Evolutionary conservation across 176 grass and related monocot genomes (phyloP).

Genomic region (barley (Hordeum vulgare)): MorexV3_pseudomolecules_assembly NC_058519.1:68968177-68968676

Average conservation of each 20-base stretch:
- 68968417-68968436: neutral
- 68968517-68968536: neutral
- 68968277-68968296: slow-evolving; percentile 28
- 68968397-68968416: slow-evolving; percentile 34
- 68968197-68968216: neutral
- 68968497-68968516: slow-evolving; percentile 18
- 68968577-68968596: neutral
- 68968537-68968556: neutral
- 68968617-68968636: slow-evolving; percentile 21
- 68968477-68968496: slow-evolving; percentile 29
- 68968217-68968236: neutral
- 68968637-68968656: neutral
- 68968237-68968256: neutral
- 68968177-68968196: neutral
- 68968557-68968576: neutral
- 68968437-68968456: neutral
- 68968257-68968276: neutral
- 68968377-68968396: slow-evolving; percentile 6
- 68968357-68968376: slow-evolving; percentile 2
- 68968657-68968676: neutral
- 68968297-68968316: neutral
- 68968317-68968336: slow-evolving; percentile 34
- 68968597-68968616: slow-evolving; percentile 23
- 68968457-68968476: slow-evolving; percentile 19
- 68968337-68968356: slow-evolving; percentile 18